Evolutionary conservation across 805 yeast species (phyloP).

Genomic region (Ogataea ganodermae): DNA sequence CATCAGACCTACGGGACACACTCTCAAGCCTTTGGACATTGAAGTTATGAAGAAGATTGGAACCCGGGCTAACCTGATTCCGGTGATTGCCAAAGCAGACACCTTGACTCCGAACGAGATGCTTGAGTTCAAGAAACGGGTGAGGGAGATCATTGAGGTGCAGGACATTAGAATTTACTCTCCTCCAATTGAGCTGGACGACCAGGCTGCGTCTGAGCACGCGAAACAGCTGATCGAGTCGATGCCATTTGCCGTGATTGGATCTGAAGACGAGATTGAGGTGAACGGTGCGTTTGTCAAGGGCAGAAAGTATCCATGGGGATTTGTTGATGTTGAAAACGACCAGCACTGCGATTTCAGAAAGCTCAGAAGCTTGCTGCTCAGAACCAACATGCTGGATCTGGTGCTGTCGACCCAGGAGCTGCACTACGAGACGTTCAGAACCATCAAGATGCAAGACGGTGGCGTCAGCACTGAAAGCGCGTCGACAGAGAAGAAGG

Average conservation of each 20-base stretch:
- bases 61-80: conserved; percentile 81
- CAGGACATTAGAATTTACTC: conserved; percentile 83
- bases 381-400: conserved; percentile 84
- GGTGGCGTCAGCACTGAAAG: conserved; percentile 17
- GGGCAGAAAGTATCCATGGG: conserved; percentile 92
- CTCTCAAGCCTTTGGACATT: conserved; percentile 83
- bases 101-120: conserved; percentile 74
- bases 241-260: conserved; percentile 86
- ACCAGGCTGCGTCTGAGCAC: conserved; percentile 75
- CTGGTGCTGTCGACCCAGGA: conserved; percentile 79
- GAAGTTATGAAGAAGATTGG: conserved; percentile 84
- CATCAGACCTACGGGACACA: conserved; percentile 88
- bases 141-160: conserved; percentile 79
- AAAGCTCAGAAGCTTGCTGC: conserved; percentile 72
- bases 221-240: conserved; percentile 77
- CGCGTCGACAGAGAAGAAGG: conserved; percentile 26
- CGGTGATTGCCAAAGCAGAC: conserved; percentile 87
- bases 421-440: conserved; percentile 75
- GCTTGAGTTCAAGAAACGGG: conserved; percentile 67
- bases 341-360: conserved; percentile 84
- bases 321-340: conserved; percentile 83
- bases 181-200: conserved; percentile 77
- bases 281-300: conserved; percentile 64
- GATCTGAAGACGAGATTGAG: conserved; percentile 72
- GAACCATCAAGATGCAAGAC: conserved; percentile 66